These are phyloP conservation scores for Paramarasmius palmivorus DNA, from an alignment of 1,284 basidiomycete species.

Conservation along the genomic window DNA sequence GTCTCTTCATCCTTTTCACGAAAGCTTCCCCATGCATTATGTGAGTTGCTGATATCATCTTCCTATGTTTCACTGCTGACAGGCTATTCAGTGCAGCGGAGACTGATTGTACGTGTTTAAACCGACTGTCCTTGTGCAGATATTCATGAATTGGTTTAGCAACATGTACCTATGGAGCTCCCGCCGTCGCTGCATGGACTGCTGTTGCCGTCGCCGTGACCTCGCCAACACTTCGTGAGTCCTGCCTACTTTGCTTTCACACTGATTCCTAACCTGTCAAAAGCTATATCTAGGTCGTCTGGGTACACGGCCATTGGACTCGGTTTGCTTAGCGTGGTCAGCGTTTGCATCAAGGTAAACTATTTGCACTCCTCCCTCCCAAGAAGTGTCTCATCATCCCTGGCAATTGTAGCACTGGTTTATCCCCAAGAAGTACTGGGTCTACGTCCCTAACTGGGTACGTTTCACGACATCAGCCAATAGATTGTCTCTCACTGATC, in stretches of 20 bases:
- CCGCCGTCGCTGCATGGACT: conserved; percentile 62
- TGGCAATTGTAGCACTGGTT: conserved; percentile 35
- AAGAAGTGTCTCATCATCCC: background rate
- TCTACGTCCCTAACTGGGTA: conserved; percentile 62
- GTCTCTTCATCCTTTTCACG: conserved; percentile 63
- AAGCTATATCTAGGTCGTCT: conserved; percentile 55
- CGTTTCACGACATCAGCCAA: conserved; percentile 3
- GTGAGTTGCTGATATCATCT: conserved; percentile 25
- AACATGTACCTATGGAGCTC: conserved; percentile 56
- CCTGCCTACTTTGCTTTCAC: background rate
- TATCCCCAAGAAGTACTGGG: conserved; percentile 55
- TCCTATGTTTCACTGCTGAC: conserved; percentile 9
- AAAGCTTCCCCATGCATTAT: conserved; percentile 70
- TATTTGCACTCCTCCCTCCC: background rate
- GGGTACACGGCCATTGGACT: conserved; percentile 66
- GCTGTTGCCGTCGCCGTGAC: conserved; percentile 63
- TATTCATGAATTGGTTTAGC: background rate
- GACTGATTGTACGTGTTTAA: background rate
- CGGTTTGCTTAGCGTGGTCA: conserved; percentile 44
- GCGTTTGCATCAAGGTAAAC: conserved; percentile 42
- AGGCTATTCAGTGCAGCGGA: conserved; percentile 17
- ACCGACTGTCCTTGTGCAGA: background rate
- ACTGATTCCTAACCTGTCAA: background rate
- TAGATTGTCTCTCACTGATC: background rate
- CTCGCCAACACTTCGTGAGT: conserved; percentile 44